Evolutionary conservation across 176 grass and related monocot genomes (phyloP).

Genomic region (Elymus sibiricus): DNA sequence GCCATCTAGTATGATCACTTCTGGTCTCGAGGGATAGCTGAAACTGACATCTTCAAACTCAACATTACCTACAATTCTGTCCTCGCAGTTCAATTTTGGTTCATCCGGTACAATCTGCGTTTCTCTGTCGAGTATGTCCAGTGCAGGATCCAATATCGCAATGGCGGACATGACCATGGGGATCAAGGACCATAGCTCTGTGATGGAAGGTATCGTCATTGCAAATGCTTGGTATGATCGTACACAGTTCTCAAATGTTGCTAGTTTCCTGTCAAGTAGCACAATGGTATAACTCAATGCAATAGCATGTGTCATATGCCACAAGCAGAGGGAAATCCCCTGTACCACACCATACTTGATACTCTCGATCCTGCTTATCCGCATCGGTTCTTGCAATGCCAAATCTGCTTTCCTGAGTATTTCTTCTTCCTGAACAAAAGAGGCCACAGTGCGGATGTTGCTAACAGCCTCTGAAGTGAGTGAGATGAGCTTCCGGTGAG

Average conservation of each 20-base stretch:
- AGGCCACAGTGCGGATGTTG: conserved; percentile 66
- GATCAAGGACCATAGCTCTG: conserved; percentile 63
- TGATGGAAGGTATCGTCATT: conserved; percentile 64
- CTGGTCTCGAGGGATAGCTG: conserved; percentile 53
- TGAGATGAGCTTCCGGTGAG: conserved; percentile 39
- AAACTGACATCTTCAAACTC: conserved; percentile 52
- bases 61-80: conserved; percentile 28
- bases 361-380: conserved; percentile 41
- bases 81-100: conserved; percentile 18
- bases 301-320: conserved; percentile 58
- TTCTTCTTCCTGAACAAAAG: conserved; percentile 58
- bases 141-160: conserved; percentile 44
- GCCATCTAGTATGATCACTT: conserved; percentile 37
- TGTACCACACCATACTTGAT: conserved; percentile 54
- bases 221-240: conserved; percentile 60
- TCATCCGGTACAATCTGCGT: conserved; percentile 48
- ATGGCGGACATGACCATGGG: conserved; percentile 57
- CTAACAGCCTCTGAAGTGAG: conserved; percentile 57
- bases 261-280: conserved; percentile 35
- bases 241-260: conserved; percentile 44
- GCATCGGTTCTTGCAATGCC: conserved; percentile 51
- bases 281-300: conserved; percentile 67
- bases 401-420: conserved; percentile 50
- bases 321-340: conserved; percentile 53
- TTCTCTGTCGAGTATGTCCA: conserved; percentile 60